These are phyloP conservation scores for Thelephora terrestris DNA, from an alignment of 1,284 basidiomycete genomes.

Conservation along the genomic window DNA sequence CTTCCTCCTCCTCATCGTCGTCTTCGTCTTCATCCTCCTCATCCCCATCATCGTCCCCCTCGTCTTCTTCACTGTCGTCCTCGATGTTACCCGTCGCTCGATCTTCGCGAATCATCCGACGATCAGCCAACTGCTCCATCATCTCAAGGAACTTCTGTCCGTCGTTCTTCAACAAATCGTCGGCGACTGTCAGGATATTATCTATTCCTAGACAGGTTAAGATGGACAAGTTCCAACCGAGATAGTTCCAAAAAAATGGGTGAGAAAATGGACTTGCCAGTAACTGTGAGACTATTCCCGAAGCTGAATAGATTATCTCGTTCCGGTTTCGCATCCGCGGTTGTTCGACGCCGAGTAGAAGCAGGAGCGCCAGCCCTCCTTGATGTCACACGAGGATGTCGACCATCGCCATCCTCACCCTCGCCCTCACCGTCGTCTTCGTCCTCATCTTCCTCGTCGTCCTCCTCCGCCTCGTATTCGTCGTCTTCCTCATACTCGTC, in stretches of 20 bases:
- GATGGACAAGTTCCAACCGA: conserved; percentile 5
- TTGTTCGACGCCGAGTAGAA: conserved; percentile 15
- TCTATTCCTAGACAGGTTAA: conserved; percentile 37
- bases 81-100: conserved; percentile 74
- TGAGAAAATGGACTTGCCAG: conserved; percentile 18
- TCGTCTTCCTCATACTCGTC: conserved; percentile 32
- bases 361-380: conserved; percentile 12
- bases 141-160: conserved; percentile 99
- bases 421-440: conserved; percentile 20
- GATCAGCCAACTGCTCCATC: conserved; percentile 99
- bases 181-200: conserved; percentile 96
- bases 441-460: conserved; percentile 24
- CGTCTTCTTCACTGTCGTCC: conserved; percentile 30
- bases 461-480: conserved; percentile 25
- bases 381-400: conserved; percentile 12
- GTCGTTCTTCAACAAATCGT: conserved; percentile 97
- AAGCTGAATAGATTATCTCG: conserved; percentile 20
- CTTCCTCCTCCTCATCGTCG: conserved; percentile 27
- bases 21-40: conserved; percentile 25
- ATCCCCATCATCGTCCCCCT: conserved; percentile 25
- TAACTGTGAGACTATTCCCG: conserved; percentile 24
- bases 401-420: conserved; percentile 21
- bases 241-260: background rate
- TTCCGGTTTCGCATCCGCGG: conserved; percentile 14
- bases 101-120: conserved; percentile 88